Evolutionary conservation across 208 protist species (phyloP).

Genomic region (Zelonia costaricensis): DNA sequence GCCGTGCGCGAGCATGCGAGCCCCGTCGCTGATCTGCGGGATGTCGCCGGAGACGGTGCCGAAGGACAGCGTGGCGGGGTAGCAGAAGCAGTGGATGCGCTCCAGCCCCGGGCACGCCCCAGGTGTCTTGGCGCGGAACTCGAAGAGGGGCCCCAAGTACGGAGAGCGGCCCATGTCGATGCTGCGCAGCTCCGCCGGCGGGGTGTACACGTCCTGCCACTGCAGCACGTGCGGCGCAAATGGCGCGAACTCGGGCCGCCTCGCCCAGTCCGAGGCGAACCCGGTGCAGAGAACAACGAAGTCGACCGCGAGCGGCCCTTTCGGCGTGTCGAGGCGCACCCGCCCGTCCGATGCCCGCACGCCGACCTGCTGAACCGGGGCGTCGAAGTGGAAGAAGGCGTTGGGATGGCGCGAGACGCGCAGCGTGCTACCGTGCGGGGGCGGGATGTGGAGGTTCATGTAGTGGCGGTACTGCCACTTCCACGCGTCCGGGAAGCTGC

Average conservation of each 20-base stretch:
- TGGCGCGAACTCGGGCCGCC: conserved; percentile 14
- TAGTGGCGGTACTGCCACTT: conserved; percentile 8
- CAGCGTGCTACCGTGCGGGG: conserved; percentile 17
- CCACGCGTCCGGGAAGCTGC: conserved; percentile 12
- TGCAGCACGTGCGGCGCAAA: conserved; percentile 11
- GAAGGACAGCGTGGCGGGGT: conserved; percentile 14
- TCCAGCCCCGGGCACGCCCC: conserved; percentile 4
- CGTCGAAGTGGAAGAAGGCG: conserved; percentile 14
- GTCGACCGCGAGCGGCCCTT: conserved; percentile 1
- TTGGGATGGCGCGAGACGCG: conserved; percentile 12
- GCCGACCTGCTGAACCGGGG: conserved; percentile 1
- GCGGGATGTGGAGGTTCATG: conserved; percentile 13
- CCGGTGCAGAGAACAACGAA: conserved; percentile 12
- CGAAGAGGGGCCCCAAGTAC: conserved; percentile 12
- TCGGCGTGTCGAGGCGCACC: conserved; percentile 6
- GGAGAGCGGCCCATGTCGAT: conserved; percentile 10
- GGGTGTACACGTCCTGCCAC: conserved; percentile 15
- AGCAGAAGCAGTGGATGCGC: conserved; percentile 22
- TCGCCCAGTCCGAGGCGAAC: conserved; percentile 11
- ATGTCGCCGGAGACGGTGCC: conserved; percentile 8
- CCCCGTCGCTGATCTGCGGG: conserved; percentile 15
- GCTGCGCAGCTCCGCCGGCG: not conserved
- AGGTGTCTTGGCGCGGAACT: conserved; percentile 9
- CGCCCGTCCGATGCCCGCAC: not conserved
- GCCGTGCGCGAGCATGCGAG: conserved; percentile 11